These are phyloP conservation scores for Alternaria viburni DNA, from an alignment of 2,329 filamentous ascomycete species.

Conservation along the genomic window DNA sequence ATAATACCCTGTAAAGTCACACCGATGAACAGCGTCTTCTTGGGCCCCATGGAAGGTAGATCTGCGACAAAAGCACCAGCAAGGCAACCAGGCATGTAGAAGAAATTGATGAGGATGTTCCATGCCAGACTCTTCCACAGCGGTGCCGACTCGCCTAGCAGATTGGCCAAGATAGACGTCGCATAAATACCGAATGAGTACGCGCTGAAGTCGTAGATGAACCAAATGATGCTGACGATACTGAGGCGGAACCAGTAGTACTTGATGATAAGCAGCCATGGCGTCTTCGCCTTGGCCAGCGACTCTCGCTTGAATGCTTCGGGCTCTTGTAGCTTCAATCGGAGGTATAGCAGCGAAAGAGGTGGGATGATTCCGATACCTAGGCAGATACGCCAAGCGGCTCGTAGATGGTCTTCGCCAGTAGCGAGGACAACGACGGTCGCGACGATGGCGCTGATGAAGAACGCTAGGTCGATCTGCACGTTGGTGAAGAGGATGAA, in stretches of 20 bases:
- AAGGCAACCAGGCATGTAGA: conserved; percentile 84
- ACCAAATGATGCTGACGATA: conserved; percentile 63
- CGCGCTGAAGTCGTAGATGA: conserved; percentile 71
- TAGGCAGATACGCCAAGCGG: conserved; percentile 82
- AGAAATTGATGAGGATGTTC: conserved; percentile 87
- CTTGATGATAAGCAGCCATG: conserved; percentile 53
- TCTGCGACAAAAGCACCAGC: conserved; percentile 79
- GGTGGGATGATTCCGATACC: conserved; percentile 60
- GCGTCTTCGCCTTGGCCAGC: conserved; percentile 55
- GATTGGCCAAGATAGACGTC: conserved; percentile 71
- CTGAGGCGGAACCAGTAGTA: conserved; percentile 64
- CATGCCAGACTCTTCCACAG: conserved; percentile 84
- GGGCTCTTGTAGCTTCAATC: conserved; percentile 60
- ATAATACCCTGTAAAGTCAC: conserved; percentile 76
- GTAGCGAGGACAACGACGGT: conserved; percentile 64
- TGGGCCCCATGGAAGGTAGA: conserved; percentile 71
- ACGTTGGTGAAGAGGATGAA: conserved; percentile 83
- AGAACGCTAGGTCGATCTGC: conserved; percentile 85
- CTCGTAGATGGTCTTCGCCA: conserved; percentile 68
- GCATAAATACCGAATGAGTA: conserved; percentile 90
- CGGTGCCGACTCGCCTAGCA: conserved; percentile 64
- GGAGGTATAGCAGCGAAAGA: conserved; percentile 63
- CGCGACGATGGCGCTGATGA: conserved; percentile 79
- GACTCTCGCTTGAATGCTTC: conserved; percentile 60
- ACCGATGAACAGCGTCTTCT: conserved; percentile 73